Percentiles rank a stretch among this genome's conserved stretches.
Conservation (phyloP, 2,329 filamentous ascomycete genomes). For the Ascochyta viciae-villosae region DNA sequence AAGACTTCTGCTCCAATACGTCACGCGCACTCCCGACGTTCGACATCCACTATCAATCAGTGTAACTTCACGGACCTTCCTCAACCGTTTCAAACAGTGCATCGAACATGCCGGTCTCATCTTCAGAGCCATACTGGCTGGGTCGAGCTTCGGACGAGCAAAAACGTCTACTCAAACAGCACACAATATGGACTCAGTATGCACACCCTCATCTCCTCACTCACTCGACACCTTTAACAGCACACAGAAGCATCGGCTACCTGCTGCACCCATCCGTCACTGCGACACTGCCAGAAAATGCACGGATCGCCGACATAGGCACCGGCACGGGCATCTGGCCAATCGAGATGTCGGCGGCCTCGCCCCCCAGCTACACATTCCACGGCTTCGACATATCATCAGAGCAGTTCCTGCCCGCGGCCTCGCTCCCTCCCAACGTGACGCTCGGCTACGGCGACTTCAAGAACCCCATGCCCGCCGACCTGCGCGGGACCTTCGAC, state of each 20-base stretch:
- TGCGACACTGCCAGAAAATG: constrained; percentile 23
- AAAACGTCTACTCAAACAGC: constrained; percentile 37
- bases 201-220: not conserved
- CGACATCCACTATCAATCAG: not conserved
- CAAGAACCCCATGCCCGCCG: constrained; percentile 35
- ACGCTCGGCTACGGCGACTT: constrained; percentile 34
- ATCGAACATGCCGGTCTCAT: not conserved
- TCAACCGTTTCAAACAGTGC: not conserved
- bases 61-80: not conserved
- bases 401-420: constrained; percentile 28
- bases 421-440: constrained; percentile 31
- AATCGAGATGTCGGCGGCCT: constrained; percentile 27
- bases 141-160: constrained; percentile 35
- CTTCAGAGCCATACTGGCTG: constrained; percentile 38
- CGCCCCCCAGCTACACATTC: constrained; percentile 31
- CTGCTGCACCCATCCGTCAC: constrained; percentile 34
- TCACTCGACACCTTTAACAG: not conserved
- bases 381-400: constrained; percentile 40
- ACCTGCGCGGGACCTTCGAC: constrained; percentile 37
- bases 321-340: constrained; percentile 44
- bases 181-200: constrained; percentile 37
- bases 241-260: constrained; percentile 35
- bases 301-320: constrained; percentile 41
- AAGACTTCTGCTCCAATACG: not conserved
- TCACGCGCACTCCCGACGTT: not conserved